phyloP scores from a whole-genome alignment of 1,284 basidiomycete genomes.

The Marasmius fiardii region DNA sequence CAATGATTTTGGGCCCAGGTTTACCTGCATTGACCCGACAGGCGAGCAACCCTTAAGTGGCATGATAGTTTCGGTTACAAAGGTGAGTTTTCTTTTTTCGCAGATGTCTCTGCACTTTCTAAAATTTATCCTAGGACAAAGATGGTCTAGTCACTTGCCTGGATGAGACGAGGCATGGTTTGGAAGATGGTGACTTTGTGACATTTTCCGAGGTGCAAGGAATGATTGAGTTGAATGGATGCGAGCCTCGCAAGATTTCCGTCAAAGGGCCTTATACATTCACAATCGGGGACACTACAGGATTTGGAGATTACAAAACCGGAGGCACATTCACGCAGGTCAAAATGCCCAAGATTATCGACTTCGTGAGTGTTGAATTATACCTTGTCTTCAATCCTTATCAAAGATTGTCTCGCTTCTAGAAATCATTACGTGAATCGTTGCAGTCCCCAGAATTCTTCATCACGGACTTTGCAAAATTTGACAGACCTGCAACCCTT shows the following conservation, averaged over 20 bases:
- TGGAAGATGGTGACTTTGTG: constrained; percentile 98
- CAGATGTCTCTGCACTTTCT: constrained; percentile 5
- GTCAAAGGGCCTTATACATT: constrained; percentile 98
- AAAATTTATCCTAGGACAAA: constrained; percentile 48
- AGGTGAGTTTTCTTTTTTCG: constrained; percentile 41
- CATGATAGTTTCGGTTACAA: constrained; percentile 92
- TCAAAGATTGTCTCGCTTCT: constrained; percentile 4
- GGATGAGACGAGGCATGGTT: constrained; percentile 95
- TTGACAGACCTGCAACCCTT: constrained; percentile 87
- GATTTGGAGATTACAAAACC: constrained; percentile 75
- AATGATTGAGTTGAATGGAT: constrained; percentile 89
- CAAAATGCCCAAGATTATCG: constrained; percentile 96
- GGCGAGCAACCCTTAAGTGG: constrained; percentile 93
- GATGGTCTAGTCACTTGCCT: constrained; percentile 95
- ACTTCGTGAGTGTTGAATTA: constrained; percentile 68
- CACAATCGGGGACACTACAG: constrained; percentile 86
- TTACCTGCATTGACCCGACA: constrained; percentile 92
- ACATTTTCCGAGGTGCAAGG: constrained; percentile 98
- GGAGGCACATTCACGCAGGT: constrained; percentile 98
- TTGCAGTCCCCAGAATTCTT: constrained; percentile 83
- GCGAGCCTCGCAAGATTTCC: constrained; percentile 87
- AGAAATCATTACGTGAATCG: constrained; percentile 95
- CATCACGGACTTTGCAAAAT: constrained; percentile 98
- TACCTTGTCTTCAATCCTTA: background rate
- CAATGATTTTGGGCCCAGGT: constrained; percentile 95